Evolutionary conservation across 1,284 basidiomycete species (phyloP).

Genomic region (Austroboletus novae-zelandiae): DNA sequence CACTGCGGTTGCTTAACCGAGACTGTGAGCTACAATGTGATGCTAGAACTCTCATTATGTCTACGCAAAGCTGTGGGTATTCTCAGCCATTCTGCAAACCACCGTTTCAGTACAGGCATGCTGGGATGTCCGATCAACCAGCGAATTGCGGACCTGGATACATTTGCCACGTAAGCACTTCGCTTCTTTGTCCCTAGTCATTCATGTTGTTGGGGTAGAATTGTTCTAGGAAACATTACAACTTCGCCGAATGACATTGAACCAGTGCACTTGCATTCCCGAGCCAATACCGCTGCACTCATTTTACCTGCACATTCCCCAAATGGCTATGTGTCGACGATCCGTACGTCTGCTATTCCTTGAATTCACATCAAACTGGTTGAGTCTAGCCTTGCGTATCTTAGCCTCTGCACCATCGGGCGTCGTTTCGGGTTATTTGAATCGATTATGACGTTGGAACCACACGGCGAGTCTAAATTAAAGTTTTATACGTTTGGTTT

Average conservation of each 20-base stretch:
- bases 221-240: slow-evolving; percentile 37
- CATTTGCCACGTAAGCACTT: slow-evolving; percentile 50
- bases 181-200: background rate
- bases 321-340: slow-evolving; percentile 6
- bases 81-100: slow-evolving; percentile 49
- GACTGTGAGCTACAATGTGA: slow-evolving; percentile 47
- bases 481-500: background rate
- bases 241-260: slow-evolving; percentile 26
- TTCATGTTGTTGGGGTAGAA: slow-evolving; percentile 23
- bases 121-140: slow-evolving; percentile 47
- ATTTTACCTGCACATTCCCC: slow-evolving; percentile 10
- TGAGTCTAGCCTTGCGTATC: slow-evolving; percentile 15
- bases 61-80: slow-evolving; percentile 57
- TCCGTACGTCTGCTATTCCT: slow-evolving; percentile 16
- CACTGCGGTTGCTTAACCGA: slow-evolving; percentile 63
- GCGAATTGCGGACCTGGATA: slow-evolving; percentile 56
- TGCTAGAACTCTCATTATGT: slow-evolving; percentile 61
- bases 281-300: slow-evolving; percentile 10
- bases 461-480: slow-evolving; percentile 27
- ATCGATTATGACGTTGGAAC: slow-evolving; percentile 47
- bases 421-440: slow-evolving; percentile 35
- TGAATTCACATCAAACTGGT: too few relatives aligned
- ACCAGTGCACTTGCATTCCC: slow-evolving; percentile 9
- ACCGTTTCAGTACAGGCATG: slow-evolving; percentile 37
- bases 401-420: slow-evolving; percentile 16